Conservation (phyloP, 2,329 filamentous ascomycete species). For the Thielaviopsis ethacetica region DNA sequence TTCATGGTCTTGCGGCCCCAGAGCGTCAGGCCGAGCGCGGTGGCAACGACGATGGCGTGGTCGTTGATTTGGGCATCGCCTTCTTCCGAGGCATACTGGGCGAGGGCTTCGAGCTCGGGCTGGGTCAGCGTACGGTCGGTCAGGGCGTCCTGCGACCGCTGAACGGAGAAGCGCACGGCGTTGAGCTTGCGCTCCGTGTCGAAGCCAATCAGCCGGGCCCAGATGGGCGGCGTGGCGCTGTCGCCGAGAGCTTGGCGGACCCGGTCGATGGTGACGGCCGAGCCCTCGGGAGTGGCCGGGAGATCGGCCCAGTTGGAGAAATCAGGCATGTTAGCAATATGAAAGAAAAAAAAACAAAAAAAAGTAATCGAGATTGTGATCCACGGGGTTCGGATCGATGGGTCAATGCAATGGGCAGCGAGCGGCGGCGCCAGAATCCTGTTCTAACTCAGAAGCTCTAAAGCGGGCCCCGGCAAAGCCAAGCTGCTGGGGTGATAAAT, state of each 20-base stretch:
- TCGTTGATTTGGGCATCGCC: conserved; percentile 15
- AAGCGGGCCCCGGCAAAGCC: neutral
- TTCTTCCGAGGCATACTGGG: conserved; percentile 17
- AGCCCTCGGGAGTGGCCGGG: conserved; percentile 4
- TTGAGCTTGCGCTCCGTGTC: conserved; percentile 11
- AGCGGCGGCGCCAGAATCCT: neutral
- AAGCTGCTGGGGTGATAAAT: neutral
- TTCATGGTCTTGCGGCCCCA: conserved; percentile 20
- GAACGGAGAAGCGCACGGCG: conserved; percentile 15
- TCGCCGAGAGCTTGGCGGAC: conserved; percentile 6
- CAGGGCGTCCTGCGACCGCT: conserved; percentile 13
- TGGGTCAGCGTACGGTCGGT: conserved; percentile 20
- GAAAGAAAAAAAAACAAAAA: neutral
- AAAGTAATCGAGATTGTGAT: neutral
- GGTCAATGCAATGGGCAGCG: neutral
- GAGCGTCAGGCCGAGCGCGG: conserved; percentile 17
- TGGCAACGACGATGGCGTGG: conserved; percentile 18
- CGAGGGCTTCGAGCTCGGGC: conserved; percentile 21
- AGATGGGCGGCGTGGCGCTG: conserved; percentile 3
- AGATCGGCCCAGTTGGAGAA: conserved; percentile 8
- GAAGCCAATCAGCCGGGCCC: conserved; percentile 8
- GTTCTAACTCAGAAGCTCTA: neutral
- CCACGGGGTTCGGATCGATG: neutral
- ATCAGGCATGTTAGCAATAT: neutral
- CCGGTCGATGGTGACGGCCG: conserved; percentile 2